Conservation (phyloP, 192 early-diverging fungal genomes). For the Paraglomus occultum region DNA sequence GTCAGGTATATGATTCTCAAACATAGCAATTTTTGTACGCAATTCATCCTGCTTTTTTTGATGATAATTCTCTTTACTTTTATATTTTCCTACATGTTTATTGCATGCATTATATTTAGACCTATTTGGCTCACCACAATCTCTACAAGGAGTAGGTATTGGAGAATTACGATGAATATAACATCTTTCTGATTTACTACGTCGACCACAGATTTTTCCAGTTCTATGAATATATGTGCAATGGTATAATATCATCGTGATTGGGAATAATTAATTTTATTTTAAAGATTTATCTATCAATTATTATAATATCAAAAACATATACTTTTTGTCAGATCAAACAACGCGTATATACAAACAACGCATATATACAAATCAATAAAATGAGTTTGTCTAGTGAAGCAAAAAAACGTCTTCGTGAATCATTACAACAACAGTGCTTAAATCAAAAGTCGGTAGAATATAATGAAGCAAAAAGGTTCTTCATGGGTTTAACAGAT, state of each 20-base stretch:
- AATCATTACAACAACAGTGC: slow-evolving; percentile 13
- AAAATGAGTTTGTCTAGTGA: slow-evolving; percentile 21
- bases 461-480: slow-evolving; percentile 17
- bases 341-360: not conserved
- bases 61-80: not conserved
- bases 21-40: not conserved
- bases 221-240: slow-evolving; percentile 15
- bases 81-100: slow-evolving; percentile 10
- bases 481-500: not conserved
- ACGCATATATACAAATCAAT: slow-evolving; percentile 16
- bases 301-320: not conserved
- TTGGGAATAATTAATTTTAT: slow-evolving; percentile 20
- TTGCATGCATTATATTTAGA: slow-evolving; percentile 1
- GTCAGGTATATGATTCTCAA: slow-evolving; percentile 18
- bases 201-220: slow-evolving; percentile 8
- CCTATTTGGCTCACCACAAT: slow-evolving; percentile 21
- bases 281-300: slow-evolving; percentile 1
- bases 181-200: slow-evolving; percentile 21
- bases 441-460: slow-evolving; percentile 7
- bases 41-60: slow-evolving; percentile 13
- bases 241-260: not conserved
- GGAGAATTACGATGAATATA: slow-evolving; percentile 13
- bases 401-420: slow-evolving; percentile 6
- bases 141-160: slow-evolving; percentile 12
- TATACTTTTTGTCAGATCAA: slow-evolving; percentile 1